Evolutionary conservation across 2,329 filamentous ascomycete genomes (phyloP), one percentile per base, ranked within the genome.

Genomic region (Aspergillus sp.): DNA sequence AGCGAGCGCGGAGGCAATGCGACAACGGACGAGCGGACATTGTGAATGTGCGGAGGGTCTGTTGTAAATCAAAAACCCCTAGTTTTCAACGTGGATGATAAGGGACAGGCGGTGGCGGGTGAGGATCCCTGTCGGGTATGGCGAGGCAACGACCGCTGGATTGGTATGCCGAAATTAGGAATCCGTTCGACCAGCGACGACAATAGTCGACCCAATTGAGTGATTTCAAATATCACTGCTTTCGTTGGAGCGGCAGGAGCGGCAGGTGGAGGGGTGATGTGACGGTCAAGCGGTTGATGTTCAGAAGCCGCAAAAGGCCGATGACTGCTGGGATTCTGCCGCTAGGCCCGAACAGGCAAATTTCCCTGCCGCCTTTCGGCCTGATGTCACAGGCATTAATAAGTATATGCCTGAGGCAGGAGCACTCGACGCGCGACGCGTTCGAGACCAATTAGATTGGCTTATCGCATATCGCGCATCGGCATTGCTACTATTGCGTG

Each of bases 21-120:
- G 77, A 75, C 65, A 75, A 63, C 61, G 73, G 69, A 58, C 76
- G 74, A 65, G 70, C 71, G 71, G 71, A 70, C 77, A 79, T 79
- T 64, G 64, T 73, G 70, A 65, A 58, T 66, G 66, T 66, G 66
- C 65, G 59, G 59, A 42, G 21, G 41, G 52, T 41, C 55, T 32
- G 21, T 54, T 54, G 53, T 41, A 44, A 23, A 21, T 50, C 19
- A 30, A 17, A 58, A 51, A 55, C 50, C 57, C 57, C 54, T 60
- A 27, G 61, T 58, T 48, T 57, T 62, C 55, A 41, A 52, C 50
- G 19, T 59, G 55, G 44, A 52, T 62, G 53, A 60, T 54, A 32
- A 58, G 59, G 55, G 62, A 63, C 42, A 65, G 65, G 62, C 64
- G 61, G 59, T 64, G 64, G 60, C 65, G 58, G 60, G 50, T 59